These are phyloP conservation scores for Teratosphaeria gauchensis DNA, from an alignment of 2,329 filamentous ascomycete species.

Conservation along the genomic window DNA sequence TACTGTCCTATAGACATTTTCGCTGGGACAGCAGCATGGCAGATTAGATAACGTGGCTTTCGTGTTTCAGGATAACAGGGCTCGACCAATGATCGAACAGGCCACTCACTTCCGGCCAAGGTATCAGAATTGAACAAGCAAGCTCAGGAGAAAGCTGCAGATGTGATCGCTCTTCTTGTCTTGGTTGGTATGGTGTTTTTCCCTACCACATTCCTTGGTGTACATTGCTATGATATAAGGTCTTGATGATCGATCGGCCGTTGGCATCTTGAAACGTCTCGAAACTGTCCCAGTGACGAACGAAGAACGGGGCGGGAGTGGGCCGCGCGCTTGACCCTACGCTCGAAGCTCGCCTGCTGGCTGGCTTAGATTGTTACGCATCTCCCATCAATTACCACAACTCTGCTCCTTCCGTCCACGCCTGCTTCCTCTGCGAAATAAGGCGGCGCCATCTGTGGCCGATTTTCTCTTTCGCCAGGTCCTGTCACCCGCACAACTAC, in stretches of 20 bases:
- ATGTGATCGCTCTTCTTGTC: background rate
- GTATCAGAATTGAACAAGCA: background rate
- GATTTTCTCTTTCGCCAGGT: background rate
- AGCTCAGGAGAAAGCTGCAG: background rate
- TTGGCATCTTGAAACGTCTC: background rate
- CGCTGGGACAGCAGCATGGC: background rate
- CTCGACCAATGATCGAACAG: background rate
- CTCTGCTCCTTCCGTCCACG: background rate
- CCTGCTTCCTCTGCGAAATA: background rate
- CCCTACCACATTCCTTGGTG: background rate
- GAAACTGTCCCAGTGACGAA: background rate
- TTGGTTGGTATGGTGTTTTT: background rate
- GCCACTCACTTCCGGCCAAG: background rate
- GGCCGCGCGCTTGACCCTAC: background rate
- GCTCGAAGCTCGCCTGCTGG: background rate
- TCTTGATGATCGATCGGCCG: background rate
- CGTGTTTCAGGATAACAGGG: background rate
- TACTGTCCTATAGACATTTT: background rate
- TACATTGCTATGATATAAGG: too few relatives aligned
- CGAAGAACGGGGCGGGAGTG: background rate
- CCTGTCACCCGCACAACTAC: background rate
- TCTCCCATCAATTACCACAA: background rate
- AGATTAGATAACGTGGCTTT: background rate
- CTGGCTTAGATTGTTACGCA: background rate
- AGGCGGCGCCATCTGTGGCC: background rate